Evolutionary conservation across 1,284 basidiomycete species (phyloP).

Genomic region (Trametes versicolor): DNA sequence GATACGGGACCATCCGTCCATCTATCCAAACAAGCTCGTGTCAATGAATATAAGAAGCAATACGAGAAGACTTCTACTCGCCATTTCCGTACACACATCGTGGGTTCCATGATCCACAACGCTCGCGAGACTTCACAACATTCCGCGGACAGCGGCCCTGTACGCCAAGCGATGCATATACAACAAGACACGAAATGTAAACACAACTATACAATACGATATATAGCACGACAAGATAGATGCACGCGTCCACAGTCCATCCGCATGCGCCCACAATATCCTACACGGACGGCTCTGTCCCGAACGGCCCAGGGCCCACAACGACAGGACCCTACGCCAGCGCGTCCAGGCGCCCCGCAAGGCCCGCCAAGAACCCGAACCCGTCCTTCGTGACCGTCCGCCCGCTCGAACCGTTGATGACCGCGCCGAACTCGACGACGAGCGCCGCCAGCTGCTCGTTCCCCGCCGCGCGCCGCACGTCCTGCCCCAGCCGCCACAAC

Average conservation of each 20-base stretch:
- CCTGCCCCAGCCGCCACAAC: slow-evolving; percentile 61
- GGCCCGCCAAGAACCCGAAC: slow-evolving; percentile 70
- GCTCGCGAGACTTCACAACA: neutral
- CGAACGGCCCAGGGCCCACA: neutral
- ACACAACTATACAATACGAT: slow-evolving; percentile 32
- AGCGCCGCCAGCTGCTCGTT: slow-evolving; percentile 68
- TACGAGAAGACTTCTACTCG: no score
- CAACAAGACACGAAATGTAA: slow-evolving; percentile 13
- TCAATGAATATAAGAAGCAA: neutral
- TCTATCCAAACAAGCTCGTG: neutral
- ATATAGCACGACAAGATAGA: slow-evolving; percentile 30
- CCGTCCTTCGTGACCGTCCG: slow-evolving; percentile 81
- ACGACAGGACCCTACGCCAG: slow-evolving; percentile 29
- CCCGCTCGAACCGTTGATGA: slow-evolving; percentile 71
- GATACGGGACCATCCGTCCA: neutral
- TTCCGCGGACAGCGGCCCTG: neutral
- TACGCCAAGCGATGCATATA: slow-evolving; percentile 4
- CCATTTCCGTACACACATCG: neutral
- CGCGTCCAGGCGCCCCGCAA: slow-evolving; percentile 59
- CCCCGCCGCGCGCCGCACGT: slow-evolving; percentile 58
- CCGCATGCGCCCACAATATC: neutral
- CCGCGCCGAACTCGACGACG: slow-evolving; percentile 71
- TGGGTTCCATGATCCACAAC: neutral
- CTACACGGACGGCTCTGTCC: neutral
- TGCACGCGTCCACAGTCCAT: slow-evolving; percentile 14